Conservation (phyloP, 2,329 filamentous ascomycete species). For the Xylaria sp. region DNA sequence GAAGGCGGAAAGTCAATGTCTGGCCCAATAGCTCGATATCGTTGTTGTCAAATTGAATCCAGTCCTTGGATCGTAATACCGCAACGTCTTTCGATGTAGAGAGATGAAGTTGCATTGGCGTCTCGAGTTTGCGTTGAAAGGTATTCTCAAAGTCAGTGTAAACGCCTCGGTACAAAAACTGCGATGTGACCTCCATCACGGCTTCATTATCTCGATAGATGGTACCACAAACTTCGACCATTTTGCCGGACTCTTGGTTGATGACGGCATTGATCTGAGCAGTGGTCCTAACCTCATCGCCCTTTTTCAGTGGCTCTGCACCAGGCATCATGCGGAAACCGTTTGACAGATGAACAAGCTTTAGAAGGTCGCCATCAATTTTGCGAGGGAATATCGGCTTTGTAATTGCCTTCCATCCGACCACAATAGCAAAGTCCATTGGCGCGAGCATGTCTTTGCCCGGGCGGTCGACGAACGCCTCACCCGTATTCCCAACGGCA, state of each 20-base stretch:
- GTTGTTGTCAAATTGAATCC: slow-evolving; percentile 85
- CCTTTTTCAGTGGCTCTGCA: slow-evolving; percentile 93
- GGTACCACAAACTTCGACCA: slow-evolving; percentile 99
- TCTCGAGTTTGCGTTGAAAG: slow-evolving; percentile 97
- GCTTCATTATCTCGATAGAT: slow-evolving; percentile 84
- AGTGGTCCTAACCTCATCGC: slow-evolving; percentile 89
- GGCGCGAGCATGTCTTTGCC: slow-evolving; percentile 94
- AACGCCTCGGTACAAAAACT: slow-evolving; percentile 93
- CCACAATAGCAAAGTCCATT: slow-evolving; percentile 99
- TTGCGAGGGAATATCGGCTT: slow-evolving; percentile 98
- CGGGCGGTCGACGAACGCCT: slow-evolving; percentile 95
- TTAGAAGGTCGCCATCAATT: slow-evolving; percentile 95
- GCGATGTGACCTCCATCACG: slow-evolving; percentile 98
- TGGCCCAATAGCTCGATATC: slow-evolving; percentile 90
- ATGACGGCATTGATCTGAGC: slow-evolving; percentile 97
- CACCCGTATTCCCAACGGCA: slow-evolving; percentile 95
- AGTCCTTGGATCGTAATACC: slow-evolving; percentile 94
- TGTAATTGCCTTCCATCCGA: slow-evolving; percentile 98
- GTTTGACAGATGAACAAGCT: slow-evolving; percentile 96
- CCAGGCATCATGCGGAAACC: slow-evolving; percentile 98
- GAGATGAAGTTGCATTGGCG: slow-evolving; percentile 91
- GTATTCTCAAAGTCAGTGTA: slow-evolving; percentile 98
- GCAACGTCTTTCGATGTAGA: slow-evolving; percentile 90
- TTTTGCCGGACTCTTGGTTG: slow-evolving; percentile 98
- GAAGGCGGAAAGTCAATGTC: slow-evolving; percentile 94